Percentiles rank a stretch among this genome's conserved stretches.
Evolutionary conservation across 2,329 filamentous ascomycete species (phyloP).

Genomic region (Xylariaceae sp.): DNA sequence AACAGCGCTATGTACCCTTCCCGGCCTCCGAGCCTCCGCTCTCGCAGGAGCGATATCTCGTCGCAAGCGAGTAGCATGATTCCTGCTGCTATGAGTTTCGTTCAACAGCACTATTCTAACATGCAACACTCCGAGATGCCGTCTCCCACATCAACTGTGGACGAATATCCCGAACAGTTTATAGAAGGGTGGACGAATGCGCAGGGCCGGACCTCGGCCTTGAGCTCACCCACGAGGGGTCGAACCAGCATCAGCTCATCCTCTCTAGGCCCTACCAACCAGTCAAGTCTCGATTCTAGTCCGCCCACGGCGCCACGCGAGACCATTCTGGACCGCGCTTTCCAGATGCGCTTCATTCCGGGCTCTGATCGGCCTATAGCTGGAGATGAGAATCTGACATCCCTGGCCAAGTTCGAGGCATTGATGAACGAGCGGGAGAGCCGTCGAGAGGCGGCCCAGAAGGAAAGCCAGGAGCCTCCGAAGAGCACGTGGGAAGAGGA

Average conservation of each 20-base stretch:
- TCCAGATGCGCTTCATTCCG: slow-evolving; percentile 58
- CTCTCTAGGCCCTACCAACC: slow-evolving; percentile 32
- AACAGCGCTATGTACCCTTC: slow-evolving; percentile 49
- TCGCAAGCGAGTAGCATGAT: slow-evolving; percentile 48
- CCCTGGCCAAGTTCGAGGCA: slow-evolving; percentile 59
- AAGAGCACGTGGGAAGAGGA: slow-evolving; percentile 50
- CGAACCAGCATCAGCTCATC: slow-evolving; percentile 52
- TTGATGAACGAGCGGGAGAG: slow-evolving; percentile 58
- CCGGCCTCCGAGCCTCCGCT: slow-evolving; percentile 55
- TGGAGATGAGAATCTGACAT: slow-evolving; percentile 59
- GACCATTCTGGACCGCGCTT: slow-evolving; percentile 62
- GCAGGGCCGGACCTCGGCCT: slow-evolving; percentile 52
- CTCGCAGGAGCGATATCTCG: slow-evolving; percentile 58
- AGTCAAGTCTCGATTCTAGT: slow-evolving; percentile 37
- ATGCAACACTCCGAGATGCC: slow-evolving; percentile 51
- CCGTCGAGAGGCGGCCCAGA: slow-evolving; percentile 35
- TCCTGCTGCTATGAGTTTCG: slow-evolving; percentile 35
- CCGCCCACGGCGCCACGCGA: slow-evolving; percentile 53
- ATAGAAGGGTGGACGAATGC: slow-evolving; percentile 57
- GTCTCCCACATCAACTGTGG: slow-evolving; percentile 48
- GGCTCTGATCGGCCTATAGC: slow-evolving; percentile 49
- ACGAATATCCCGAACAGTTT: slow-evolving; percentile 50
- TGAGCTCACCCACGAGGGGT: slow-evolving; percentile 51
- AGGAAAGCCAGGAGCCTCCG: slow-evolving; percentile 34
- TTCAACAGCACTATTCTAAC: slow-evolving; percentile 45